Evolutionary conservation across 768 basidiomycete species (phyloP).

Genomic region (Trichaptum fuscoviolaceum): DNA sequence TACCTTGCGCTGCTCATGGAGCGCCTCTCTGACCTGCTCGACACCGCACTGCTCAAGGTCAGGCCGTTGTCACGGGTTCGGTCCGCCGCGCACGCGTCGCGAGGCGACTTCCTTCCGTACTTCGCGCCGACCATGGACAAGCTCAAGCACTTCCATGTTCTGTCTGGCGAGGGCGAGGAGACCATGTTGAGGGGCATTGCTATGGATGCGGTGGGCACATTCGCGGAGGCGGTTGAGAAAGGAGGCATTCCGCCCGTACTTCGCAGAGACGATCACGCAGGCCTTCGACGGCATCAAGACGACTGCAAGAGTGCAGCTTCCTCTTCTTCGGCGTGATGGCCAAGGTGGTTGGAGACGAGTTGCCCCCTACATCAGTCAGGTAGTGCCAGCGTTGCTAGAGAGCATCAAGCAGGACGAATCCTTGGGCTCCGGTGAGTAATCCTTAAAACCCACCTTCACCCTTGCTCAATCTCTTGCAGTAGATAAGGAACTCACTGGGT

Average conservation of each 20-base stretch:
- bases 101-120: constrained; percentile 86
- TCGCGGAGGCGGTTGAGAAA: constrained; percentile 95
- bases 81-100: constrained; percentile 94
- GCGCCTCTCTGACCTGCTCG: constrained; percentile 79
- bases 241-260: constrained; percentile 92
- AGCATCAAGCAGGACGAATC: constrained; percentile 80
- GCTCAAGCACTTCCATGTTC: constrained; percentile 84
- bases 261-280: constrained; percentile 92
- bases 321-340: constrained; percentile 98
- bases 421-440: constrained; percentile 36
- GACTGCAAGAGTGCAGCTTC: constrained; percentile 93
- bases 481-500: constrained; percentile 49
- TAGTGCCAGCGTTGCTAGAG: constrained; percentile 78
- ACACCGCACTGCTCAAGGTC: constrained; percentile 78
- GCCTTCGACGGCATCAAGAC: constrained; percentile 87
- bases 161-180: constrained; percentile 87
- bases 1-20: constrained; percentile 96
- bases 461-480: constrained; percentile 28
- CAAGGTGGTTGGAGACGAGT: constrained; percentile 92
- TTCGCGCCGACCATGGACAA: constrained; percentile 88
- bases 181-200: constrained; percentile 93
- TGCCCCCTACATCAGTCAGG: constrained; percentile 75
- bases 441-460: no score
- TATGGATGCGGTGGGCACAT: constrained; percentile 98
- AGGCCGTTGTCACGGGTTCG: constrained; percentile 93